Conservation (phyloP, 495 filamentous ascomycete species). For the Wilcoxina mikolae region DNA sequence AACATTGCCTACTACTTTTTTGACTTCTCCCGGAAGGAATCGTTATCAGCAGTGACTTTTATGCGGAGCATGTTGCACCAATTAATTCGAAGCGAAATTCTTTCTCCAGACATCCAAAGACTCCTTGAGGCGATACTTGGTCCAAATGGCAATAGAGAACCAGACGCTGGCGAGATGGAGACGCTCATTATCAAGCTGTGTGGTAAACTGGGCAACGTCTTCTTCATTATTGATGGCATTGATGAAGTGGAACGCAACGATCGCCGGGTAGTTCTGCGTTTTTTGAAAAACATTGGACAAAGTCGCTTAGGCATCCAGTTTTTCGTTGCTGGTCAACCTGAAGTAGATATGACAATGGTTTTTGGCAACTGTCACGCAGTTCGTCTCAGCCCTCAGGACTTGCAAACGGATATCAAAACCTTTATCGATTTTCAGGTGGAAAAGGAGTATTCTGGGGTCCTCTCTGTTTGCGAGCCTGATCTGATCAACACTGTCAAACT, state of each 20-base stretch:
- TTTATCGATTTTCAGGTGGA: not conserved
- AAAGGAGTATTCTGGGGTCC: not conserved
- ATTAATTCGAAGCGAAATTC: not conserved
- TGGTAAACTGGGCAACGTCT: not conserved
- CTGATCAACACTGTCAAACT: too few species aligned
- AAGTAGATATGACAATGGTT: not conserved
- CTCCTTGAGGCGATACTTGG: not conserved
- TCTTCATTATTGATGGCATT: not conserved
- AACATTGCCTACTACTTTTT: not conserved
- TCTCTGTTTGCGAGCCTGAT: not conserved
- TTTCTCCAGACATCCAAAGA: not conserved
- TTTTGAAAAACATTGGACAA: not conserved
- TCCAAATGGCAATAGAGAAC: not conserved
- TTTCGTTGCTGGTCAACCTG: not conserved
- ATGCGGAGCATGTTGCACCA: not conserved
- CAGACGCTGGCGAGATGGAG: not conserved
- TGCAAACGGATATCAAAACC: not conserved
- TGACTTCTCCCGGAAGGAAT: not conserved
- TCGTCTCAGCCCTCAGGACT: not conserved
- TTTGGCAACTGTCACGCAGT: not conserved
- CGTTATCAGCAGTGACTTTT: not conserved
- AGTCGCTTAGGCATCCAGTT: not conserved
- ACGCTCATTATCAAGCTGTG: not conserved
- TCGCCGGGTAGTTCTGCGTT: not conserved
- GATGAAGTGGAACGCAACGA: not conserved